Conservation (phyloP, 2,329 filamentous ascomycete species). For the Septoria petroselini region DNA sequence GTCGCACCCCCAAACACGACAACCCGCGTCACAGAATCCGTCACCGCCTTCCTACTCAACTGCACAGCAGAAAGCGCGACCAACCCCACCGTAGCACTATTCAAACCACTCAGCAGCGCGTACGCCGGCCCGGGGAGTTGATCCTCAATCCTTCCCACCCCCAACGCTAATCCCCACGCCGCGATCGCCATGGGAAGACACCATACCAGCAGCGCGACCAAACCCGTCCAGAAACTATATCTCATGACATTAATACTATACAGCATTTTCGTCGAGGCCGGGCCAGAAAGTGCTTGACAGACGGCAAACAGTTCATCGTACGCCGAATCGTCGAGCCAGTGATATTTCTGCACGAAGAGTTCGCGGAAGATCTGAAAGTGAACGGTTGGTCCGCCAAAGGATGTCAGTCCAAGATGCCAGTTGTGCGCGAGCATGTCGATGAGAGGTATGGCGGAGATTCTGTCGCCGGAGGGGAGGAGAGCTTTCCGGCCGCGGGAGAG, state of each 20-base stretch:
- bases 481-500: constrained; percentile 11
- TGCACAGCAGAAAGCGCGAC: constrained; percentile 66
- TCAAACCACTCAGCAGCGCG: constrained; percentile 67
- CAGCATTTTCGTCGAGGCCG: constrained; percentile 68
- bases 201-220: constrained; percentile 63
- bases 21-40: constrained; percentile 60
- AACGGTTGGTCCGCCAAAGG: constrained; percentile 57
- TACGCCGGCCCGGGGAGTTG: constrained; percentile 62
- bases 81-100: constrained; percentile 68
- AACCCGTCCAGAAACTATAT: constrained; percentile 56
- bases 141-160: constrained; percentile 59
- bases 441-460: constrained; percentile 10
- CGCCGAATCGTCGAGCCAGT: constrained; percentile 68
- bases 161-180: constrained; percentile 66
- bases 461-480: constrained; percentile 11
- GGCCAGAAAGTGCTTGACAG: constrained; percentile 65
- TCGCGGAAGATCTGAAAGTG: constrained; percentile 66
- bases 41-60: constrained; percentile 65
- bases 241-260: constrained; percentile 66
- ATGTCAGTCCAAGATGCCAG: constrained; percentile 29
- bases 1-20: constrained; percentile 62
- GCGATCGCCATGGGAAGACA: constrained; percentile 66
- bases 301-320: constrained; percentile 72
- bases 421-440: constrained; percentile 28
- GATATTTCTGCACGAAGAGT: constrained; percentile 58